Evolutionary conservation across 2,329 filamentous ascomycete species (phyloP), one percentile per base, ranked within the genome.

Genomic region (Fusarium sp.): DNA sequence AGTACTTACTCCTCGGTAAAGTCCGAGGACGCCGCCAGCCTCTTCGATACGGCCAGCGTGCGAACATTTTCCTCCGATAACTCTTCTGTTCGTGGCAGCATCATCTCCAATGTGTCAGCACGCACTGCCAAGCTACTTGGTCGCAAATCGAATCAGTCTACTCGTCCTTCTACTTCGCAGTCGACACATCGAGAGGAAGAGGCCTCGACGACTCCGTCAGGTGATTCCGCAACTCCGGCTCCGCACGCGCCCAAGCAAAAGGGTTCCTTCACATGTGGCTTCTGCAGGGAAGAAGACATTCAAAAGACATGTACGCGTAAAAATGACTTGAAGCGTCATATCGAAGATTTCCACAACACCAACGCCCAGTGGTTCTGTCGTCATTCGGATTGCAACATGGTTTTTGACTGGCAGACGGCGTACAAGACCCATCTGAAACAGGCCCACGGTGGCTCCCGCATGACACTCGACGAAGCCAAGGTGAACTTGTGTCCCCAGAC

Each of bases 251-350:
- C 82, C 4, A 84, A 84, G 65, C 82, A 83, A 56, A 83, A 83
- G 61, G 79, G 81, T 12, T 79, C 81, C 7, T 80, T 85, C 70
- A 82, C 82, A 64, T 81, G 80, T 66, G 80, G 79, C 11, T 85
- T 86, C 63, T 86, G 85, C 72, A 80, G 80, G 40, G 85, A 86
- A 71, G 81, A 80, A 63, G 79, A 78, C 31, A 84, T 85, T 60
- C 73, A 80, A 60, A 83, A 84, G 73, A 84, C 84, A 5, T 85
- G 84, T 69, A 85, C 83, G 7, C 83, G 85, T 14, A 85, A 86
- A 70, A 85, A 86, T 67, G 85, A 87, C 65, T 77, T 87, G 56
- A 86, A 86, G 73, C 83, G 85, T 14, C 85, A 87, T 62, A 85
- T 87, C 36, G 84, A 86, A 63, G 82, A 85, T 68, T 86, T 86